Evolutionary conservation across 1,139 yeast species (phyloP).

Genomic region (Pichia kudriavzevii): DNA sequence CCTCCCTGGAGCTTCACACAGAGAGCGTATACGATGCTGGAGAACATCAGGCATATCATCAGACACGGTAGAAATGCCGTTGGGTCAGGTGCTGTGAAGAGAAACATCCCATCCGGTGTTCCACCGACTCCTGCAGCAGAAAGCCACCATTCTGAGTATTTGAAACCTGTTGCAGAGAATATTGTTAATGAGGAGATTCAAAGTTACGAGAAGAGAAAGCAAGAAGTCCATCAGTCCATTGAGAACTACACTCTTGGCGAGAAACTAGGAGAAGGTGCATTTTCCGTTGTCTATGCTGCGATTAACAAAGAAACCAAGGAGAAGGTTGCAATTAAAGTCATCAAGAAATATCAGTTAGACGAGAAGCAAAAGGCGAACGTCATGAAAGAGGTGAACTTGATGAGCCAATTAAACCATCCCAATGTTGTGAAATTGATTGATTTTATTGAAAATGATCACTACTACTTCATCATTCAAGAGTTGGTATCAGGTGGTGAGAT

Average conservation of each 20-base stretch:
- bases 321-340: constrained; percentile 76
- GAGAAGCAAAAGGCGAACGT: constrained; percentile 51
- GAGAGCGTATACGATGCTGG: constrained; percentile 1
- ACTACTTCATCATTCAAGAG: constrained; percentile 78
- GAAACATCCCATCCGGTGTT: constrained; percentile 35
- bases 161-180: constrained; percentile 49
- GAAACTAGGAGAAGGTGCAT: constrained; percentile 80
- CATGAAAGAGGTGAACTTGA: constrained; percentile 76
- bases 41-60: constrained; percentile 68
- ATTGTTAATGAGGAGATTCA: constrained; percentile 57
- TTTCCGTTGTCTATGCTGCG: constrained; percentile 79
- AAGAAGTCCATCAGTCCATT: constrained; percentile 42
- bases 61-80: constrained; percentile 76
- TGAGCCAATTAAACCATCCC: constrained; percentile 66
- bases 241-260: constrained; percentile 40
- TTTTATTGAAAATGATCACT: constrained; percentile 53
- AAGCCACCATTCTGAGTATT: constrained; percentile 30
- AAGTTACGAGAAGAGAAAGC: constrained; percentile 29
- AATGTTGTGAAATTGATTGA: constrained; percentile 68
- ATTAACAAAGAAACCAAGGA: constrained; percentile 38
- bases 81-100: constrained; percentile 15
- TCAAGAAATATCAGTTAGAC: constrained; percentile 60
- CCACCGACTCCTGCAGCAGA: constrained; percentile 9
- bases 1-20: too few relatives aligned
- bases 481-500: constrained; percentile 90